Base-by-base conservation (phyloP, 768 basidiomycete species). In the Mycena galericulata region DNA sequence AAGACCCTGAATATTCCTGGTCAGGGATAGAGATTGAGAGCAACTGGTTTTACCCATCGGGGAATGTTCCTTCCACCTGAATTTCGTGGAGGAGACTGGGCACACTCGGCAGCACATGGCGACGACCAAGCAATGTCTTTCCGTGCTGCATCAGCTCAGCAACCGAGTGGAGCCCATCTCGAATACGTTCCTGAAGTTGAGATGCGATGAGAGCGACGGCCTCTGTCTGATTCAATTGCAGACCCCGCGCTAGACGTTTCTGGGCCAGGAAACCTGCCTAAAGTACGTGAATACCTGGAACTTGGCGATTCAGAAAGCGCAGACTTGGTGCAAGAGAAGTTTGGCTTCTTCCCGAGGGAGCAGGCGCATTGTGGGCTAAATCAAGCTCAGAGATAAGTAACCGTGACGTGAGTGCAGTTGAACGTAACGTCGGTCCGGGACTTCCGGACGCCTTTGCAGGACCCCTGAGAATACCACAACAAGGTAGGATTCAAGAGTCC, bases 81-180 rank as follows among this genome's bases (percentile, higher is more conserved):
- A 99, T 92, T 72, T 97, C 91, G 72, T 95, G 91, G 27, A 98
- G 78, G 50, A 90, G 85, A 8, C 83, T 80, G 0, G 92, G 86
- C 0, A 99, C 96, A 46, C 88, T 88, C 0, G 95, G 89, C 61
- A 96, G 85, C 45, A 99, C 97, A 80, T 99, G 97, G 53, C 94
- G 81, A 32, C 95, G 84, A 2, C 97, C 97, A 11, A 99, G 86
- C 58, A 99, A 77, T 22, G 86, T 87, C 83, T 96, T 98, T 9
- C 98, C 98, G 73, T 93, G 84, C 53, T 95, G 90, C 97, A 97
- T 97, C n/a, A 99, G 81, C 69, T 98, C 89, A 0, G 94, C 87
- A 11, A 99, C 97, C 0, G 90, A 89, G 76, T 96, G 86, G 18
- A 80, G 77, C 4, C 97, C 97, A 92, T 99, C 98, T 12, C 98